A percentile compares a stretch with the other conserved stretches of the same genome.
Conservation (phyloP, 768 basidiomycete genomes). For the Mycena venus region DNA sequence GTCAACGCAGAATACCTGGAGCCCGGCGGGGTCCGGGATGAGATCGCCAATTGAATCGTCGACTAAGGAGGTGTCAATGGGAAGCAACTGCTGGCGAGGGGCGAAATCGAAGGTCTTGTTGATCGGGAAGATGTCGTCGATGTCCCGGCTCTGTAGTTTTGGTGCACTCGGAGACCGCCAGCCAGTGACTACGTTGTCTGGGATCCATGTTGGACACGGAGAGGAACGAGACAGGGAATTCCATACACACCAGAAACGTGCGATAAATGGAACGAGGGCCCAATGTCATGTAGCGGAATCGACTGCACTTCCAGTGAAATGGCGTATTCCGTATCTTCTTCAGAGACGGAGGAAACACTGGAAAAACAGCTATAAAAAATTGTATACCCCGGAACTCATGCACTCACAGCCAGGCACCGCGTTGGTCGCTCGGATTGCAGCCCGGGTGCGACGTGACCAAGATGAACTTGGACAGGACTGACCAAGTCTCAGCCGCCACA, state of each 20-base stretch:
- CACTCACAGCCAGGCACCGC: slow-evolving; percentile 23
- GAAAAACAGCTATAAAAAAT: neutral
- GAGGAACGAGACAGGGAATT: neutral
- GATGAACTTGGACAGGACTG: slow-evolving; percentile 11
- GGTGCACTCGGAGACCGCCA: neutral
- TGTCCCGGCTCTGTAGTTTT: neutral
- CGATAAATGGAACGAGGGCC: slow-evolving; percentile 7
- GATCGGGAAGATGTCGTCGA: neutral
- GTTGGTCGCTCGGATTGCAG: slow-evolving; percentile 26
- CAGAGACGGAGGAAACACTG: slow-evolving; percentile 1
- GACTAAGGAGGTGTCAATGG: neutral
- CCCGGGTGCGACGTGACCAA: slow-evolving; percentile 15
- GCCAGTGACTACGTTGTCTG: neutral
- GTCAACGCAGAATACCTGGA: slow-evolving; percentile 28
- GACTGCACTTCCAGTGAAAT: slow-evolving; percentile 3
- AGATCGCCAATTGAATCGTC: neutral
- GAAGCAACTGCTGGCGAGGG: slow-evolving; percentile 26
- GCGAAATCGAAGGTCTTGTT: slow-evolving; percentile 9
- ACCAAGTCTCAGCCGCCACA: slow-evolving; percentile 10
- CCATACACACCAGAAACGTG: slow-evolving; percentile 4
- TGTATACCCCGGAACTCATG: neutral
- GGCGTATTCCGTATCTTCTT: neutral
- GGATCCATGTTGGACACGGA: neutral
- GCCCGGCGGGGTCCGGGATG: slow-evolving; percentile 1
- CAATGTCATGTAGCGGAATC: slow-evolving; percentile 5